Conservation (phyloP, 371 early-diverging fungal genomes). For the Dipsacomyces acuminosporus region DNA sequence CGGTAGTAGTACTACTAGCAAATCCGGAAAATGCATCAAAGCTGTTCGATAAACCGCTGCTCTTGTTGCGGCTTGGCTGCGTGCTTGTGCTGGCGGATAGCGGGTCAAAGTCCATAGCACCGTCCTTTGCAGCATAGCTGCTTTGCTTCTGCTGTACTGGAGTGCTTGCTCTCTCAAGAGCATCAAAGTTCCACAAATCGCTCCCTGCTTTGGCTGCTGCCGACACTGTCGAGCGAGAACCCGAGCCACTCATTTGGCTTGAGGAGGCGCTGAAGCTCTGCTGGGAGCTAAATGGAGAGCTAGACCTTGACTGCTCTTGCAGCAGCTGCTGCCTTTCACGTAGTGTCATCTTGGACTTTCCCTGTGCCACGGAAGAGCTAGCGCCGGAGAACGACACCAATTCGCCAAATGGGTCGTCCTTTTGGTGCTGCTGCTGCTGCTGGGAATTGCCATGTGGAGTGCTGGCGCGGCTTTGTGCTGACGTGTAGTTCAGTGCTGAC, state of each 20-base stretch:
- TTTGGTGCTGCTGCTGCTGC: background rate
- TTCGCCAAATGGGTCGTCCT: conserved; percentile 43
- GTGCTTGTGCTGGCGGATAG: conserved; percentile 1
- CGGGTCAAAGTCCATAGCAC: conserved; percentile 29
- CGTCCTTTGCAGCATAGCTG: background rate
- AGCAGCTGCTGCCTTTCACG: conserved; percentile 39
- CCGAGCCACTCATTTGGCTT: too few relatives aligned
- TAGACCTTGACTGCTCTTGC: conserved; percentile 10
- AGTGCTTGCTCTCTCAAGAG: conserved; percentile 19
- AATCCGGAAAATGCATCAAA: background rate
- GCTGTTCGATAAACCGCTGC: too few relatives aligned
- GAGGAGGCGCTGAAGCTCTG: background rate
- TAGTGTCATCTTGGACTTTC: conserved; percentile 31
- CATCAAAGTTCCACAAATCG: conserved; percentile 43
- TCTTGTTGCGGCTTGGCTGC: background rate
- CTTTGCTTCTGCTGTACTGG: conserved; percentile 11
- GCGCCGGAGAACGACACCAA: conserved; percentile 34
- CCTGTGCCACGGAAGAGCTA: conserved; percentile 4
- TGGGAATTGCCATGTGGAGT: background rate
- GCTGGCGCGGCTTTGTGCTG: conserved; percentile 3
- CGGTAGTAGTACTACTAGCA: background rate
- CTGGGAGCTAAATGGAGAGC: conserved; percentile 13
- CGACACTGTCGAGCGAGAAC: too few relatives aligned
- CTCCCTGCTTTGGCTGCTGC: background rate
- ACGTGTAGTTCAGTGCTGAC: conserved; percentile 1